phyloP scores from a whole-genome alignment of 2,329 filamentous ascomycete genomes.

The Hymenoscyphus infarciens region DNA sequence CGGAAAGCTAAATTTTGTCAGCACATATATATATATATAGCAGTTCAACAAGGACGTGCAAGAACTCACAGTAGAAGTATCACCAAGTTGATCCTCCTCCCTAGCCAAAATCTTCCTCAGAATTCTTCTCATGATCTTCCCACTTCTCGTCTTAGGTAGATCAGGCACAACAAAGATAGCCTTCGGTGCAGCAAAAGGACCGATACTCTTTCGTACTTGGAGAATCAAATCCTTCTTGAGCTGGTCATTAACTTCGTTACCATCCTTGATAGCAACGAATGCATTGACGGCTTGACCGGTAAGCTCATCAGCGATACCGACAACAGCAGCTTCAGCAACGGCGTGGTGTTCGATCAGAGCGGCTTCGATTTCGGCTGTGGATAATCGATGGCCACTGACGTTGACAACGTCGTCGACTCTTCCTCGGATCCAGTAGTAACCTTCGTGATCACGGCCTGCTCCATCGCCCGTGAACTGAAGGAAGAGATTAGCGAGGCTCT shows the following conservation, averaged over 20 bases:
- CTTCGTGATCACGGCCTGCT: constrained; percentile 92
- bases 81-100: constrained; percentile 94
- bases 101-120: constrained; percentile 95
- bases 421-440: constrained; percentile 99
- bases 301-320: constrained; percentile 88
- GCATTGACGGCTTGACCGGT: constrained; percentile 97
- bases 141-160: constrained; percentile 92
- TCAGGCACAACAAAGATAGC: constrained; percentile 87
- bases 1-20: constrained; percentile 62
- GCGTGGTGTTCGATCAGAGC: constrained; percentile 87
- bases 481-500: constrained; percentile 15
- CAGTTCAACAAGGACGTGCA: no score
- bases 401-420: constrained; percentile 99
- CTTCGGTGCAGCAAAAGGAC: constrained; percentile 95
- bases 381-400: constrained; percentile 92
- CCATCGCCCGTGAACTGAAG: constrained; percentile 83
- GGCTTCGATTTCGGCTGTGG: constrained; percentile 96
- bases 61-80: constrained; percentile 71
- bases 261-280: constrained; percentile 89
- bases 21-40: no score
- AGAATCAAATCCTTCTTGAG: constrained; percentile 90
- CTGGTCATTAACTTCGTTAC: constrained; percentile 69
- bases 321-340: constrained; percentile 91
- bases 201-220: constrained; percentile 96
- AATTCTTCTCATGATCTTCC: constrained; percentile 98